A percentile compares a stretch with the other conserved stretches of the same genome.
Evolutionary conservation across 1,284 basidiomycete genomes (phyloP).

Genomic region (Leccinum colubrinum): DNA sequence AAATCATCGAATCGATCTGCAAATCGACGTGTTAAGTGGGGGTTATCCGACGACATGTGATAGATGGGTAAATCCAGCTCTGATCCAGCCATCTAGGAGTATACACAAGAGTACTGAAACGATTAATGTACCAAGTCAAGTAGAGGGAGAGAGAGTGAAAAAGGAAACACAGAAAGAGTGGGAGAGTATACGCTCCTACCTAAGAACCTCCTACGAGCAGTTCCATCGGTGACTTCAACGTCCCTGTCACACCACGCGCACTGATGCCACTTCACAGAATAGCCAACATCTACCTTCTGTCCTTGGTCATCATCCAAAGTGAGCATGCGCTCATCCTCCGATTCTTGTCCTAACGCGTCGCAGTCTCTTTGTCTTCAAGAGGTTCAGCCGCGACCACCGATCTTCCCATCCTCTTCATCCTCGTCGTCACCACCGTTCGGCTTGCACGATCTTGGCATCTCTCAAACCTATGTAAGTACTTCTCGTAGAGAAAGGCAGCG

Average conservation of each 20-base stretch:
- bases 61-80: conserved; percentile 95
- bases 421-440: too few relatives aligned
- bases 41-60: conserved; percentile 16
- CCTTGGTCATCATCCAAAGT: conserved; percentile 57
- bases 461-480: too few relatives aligned
- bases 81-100: conserved; percentile 87
- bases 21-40: neutral
- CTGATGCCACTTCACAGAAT: too few relatives aligned
- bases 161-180: neutral
- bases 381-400: conserved; percentile 84
- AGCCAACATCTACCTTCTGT: too few relatives aligned
- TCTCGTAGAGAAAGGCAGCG: too few relatives aligned
- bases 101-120: conserved; percentile 82
- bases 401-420: conserved; percentile 64
- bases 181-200: neutral
- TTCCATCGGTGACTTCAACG: too few relatives aligned
- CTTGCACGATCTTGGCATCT: too few relatives aligned
- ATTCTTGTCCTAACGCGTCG: conserved; percentile 6
- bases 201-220: too few relatives aligned
- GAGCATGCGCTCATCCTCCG: conserved; percentile 16
- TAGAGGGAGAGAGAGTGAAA: conserved; percentile 3
- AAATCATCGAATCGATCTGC: neutral
- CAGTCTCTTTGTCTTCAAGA: conserved; percentile 75
- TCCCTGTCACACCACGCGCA: too few relatives aligned
- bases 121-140: conserved; percentile 47